phyloP scores from a whole-genome alignment of 306 rosid species.

The Citrullus colocynthis region DNA sequence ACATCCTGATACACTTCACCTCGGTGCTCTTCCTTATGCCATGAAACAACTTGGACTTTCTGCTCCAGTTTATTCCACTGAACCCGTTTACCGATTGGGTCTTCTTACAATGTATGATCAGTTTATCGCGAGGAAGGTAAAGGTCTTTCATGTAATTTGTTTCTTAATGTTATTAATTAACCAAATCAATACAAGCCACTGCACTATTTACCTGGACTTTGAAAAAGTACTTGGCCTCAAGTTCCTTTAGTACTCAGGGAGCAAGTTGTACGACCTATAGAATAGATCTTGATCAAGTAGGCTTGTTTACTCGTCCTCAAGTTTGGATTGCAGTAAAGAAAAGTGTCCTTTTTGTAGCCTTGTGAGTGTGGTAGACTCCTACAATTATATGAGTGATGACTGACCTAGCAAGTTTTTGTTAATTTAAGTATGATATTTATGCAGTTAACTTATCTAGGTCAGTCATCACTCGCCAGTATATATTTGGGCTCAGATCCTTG shows the following conservation, averaged over 20 bases:
- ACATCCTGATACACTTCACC: slow-evolving; percentile 85
- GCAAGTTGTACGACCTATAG: not conserved
- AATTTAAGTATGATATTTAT: not conserved
- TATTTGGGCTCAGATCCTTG: not conserved
- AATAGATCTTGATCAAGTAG: not conserved
- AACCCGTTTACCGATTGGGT: slow-evolving; percentile 79
- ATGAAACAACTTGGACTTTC: slow-evolving; percentile 71
- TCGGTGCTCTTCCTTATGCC: slow-evolving; percentile 88
- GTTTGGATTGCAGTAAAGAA: not conserved
- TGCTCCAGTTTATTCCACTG: slow-evolving; percentile 72
- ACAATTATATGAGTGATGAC: not conserved
- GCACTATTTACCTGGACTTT: not conserved
- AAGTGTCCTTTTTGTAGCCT: not conserved
- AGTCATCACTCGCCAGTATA: not conserved
- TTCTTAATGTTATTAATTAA: not conserved
- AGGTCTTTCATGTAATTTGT: not conserved
- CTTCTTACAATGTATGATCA: slow-evolving; percentile 96
- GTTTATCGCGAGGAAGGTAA: slow-evolving; percentile 72
- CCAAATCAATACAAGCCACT: not conserved
- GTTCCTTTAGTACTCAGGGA: not conserved
- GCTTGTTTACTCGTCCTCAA: not conserved
- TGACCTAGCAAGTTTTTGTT: not conserved
- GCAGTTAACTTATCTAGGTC: not conserved
- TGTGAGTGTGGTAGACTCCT: not conserved
- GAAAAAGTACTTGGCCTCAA: not conserved